Percentiles rank a stretch among this genome's conserved stretches.
These are phyloP conservation scores for Orbilia brochopaga DNA, from an alignment of 2,329 filamentous ascomycete species.

Conservation along the genomic window DNA sequence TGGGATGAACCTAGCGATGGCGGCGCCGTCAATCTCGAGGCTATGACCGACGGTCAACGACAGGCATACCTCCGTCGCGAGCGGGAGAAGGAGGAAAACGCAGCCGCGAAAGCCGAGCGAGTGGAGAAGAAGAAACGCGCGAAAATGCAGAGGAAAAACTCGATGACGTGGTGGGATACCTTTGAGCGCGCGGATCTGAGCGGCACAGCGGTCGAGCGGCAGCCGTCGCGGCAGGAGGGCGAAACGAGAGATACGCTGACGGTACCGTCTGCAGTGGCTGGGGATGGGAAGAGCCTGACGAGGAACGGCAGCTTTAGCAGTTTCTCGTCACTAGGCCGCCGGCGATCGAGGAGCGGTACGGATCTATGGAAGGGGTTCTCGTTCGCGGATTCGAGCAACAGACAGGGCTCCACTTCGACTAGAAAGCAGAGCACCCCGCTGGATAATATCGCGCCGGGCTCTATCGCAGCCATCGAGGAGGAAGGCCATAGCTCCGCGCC, in stretches of 20 bases:
- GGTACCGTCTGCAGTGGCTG: slow-evolving; percentile 2
- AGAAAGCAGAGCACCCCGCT: slow-evolving; percentile 23
- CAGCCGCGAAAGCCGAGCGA: slow-evolving; percentile 21
- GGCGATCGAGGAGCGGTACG: slow-evolving; percentile 24
- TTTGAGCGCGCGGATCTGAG: slow-evolving; percentile 38
- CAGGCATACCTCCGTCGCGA: slow-evolving; percentile 44
- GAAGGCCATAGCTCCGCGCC: slow-evolving; percentile 15
- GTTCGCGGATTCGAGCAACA: slow-evolving; percentile 21
- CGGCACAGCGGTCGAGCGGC: slow-evolving; percentile 19
- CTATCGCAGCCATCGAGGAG: slow-evolving; percentile 40
- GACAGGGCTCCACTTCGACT: slow-evolving; percentile 22
- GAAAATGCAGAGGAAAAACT: slow-evolving; percentile 36
- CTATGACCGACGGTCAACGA: slow-evolving; percentile 37
- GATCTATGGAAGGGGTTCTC: slow-evolving; percentile 42
- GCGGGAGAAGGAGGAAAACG: slow-evolving; percentile 42
- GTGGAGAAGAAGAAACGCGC: slow-evolving; percentile 35
- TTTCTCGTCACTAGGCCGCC: slow-evolving; percentile 25
- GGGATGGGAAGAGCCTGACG: slow-evolving; percentile 16
- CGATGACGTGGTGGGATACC: slow-evolving; percentile 51
- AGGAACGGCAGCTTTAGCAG: slow-evolving; percentile 40
- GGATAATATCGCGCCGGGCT: neutral
- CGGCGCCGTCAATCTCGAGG: slow-evolving; percentile 37
- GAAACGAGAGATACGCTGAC: slow-evolving; percentile 15
- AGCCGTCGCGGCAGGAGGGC: slow-evolving; percentile 25
- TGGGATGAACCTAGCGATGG: slow-evolving; percentile 35